Base-by-base conservation (phyloP, 2,329 filamentous ascomycete genomes). In the Chaetomium olivaceum region DNA sequence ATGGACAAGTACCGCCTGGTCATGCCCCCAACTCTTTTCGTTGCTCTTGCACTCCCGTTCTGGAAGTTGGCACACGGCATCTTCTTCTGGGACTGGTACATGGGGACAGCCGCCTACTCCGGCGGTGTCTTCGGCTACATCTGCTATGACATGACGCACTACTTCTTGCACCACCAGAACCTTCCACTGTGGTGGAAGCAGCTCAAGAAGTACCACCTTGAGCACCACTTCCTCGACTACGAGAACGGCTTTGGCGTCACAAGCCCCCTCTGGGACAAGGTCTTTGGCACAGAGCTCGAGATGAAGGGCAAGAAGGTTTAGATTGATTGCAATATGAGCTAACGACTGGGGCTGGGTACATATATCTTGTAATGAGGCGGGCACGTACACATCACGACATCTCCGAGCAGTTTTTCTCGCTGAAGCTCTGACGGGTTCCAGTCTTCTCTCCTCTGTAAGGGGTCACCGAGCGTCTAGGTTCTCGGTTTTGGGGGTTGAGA, bases 1-100 rank as follows among this genome's bases (percentile, higher is more conserved):
- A 98, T 99, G 95, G 95, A 99, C 81, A 94, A 90, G 75, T 94
- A 97, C 74, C 89, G 95, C 67, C 89, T 99, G 11, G 95, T 99
- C 70, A 98, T 99, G 95, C 95, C 95, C 1, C 95, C 95, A 0
- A 87, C 92, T 0, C 83, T 99, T 3, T 98, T 99, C 76, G 68
- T 94, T 27, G 84, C 86, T 14, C 88, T 99, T 23, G 94, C 94
- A 6, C 84, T 86, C 0, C 95, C 95, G 0, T 98, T 98, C 82
- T 99, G 92, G 90, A 91, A 92, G 77, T 82, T 99, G 59, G 92
- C 95, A 0, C 94, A 97, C 72, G 72, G 83, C 1, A 75, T 98
- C 62, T 92, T 99, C 77, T 90, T 81, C 76, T 93, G 89, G 80
- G 87, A 94, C 78, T 98, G 93, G 93, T 85, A 91, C 77, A 86